Conservation (phyloP, 2,329 filamentous ascomycete species). For the Pyrenophora teres region DNA sequence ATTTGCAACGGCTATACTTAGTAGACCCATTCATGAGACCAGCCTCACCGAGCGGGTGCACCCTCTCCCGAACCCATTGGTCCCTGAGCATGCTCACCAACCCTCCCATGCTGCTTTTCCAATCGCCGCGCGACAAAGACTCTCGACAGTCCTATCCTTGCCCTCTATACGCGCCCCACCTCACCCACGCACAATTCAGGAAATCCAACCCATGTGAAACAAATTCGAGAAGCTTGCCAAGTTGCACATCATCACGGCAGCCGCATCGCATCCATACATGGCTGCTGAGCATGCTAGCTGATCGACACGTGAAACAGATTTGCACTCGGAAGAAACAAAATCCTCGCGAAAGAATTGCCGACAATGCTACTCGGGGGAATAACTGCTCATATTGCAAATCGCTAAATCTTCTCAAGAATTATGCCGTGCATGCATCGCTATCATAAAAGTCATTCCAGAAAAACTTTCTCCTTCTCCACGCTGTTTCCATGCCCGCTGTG, state of each 20-base stretch:
- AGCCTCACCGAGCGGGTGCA: conserved; percentile 30
- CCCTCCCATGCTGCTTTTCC: conserved; percentile 1
- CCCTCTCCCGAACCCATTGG: conserved; percentile 36
- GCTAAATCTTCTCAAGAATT: no score
- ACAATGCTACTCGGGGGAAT: no score
- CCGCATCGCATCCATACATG: no score
- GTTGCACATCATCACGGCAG: background rate
- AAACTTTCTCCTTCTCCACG: no score
- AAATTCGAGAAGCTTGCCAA: background rate
- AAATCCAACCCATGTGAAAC: background rate
- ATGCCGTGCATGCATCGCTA: no score
- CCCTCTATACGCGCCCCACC: conserved; percentile 3
- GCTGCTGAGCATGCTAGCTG: no score
- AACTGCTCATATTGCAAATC: no score
- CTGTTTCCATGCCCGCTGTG: background rate
- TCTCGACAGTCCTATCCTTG: conserved; percentile 4
- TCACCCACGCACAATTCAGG: background rate
- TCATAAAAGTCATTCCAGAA: no score
- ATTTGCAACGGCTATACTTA: conserved; percentile 45
- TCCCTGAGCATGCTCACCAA: conserved; percentile 13
- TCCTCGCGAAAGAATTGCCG: no score
- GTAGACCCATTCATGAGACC: conserved; percentile 29
- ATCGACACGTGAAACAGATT: no score
- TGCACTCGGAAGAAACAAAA: no score
- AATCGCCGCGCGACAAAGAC: background rate